Evolutionary conservation across 208 protist species (phyloP).

Genomic region (Naegleria gruberi): DNA sequence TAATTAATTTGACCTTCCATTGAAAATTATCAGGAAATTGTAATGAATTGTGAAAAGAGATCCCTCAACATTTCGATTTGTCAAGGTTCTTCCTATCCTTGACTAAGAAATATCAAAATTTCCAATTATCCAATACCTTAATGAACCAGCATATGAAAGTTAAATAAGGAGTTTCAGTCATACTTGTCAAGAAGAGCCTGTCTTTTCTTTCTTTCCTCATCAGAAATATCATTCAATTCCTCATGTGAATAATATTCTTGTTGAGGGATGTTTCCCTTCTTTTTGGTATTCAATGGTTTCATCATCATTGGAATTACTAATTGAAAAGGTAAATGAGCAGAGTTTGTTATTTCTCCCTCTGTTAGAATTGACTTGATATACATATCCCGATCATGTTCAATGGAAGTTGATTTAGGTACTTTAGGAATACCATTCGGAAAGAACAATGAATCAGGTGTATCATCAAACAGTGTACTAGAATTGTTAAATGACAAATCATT

Average conservation of each 20-base stretch:
- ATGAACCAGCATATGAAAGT: no score
- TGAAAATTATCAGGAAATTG: no score
- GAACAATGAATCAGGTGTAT: neutral
- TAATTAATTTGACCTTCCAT: no score
- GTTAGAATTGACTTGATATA: neutral
- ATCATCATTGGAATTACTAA: neutral
- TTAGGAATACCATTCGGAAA: neutral
- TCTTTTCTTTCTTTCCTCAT: neutral
- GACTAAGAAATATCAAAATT: no score
- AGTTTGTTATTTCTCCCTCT: neutral
- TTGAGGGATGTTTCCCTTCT: neutral
- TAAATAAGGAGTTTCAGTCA: no score
- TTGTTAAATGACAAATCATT: neutral
- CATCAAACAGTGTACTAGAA: neutral
- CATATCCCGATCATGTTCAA: neutral
- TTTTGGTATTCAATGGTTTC: neutral
- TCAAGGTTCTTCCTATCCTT: no score
- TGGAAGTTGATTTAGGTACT: neutral
- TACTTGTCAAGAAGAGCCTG: neutral
- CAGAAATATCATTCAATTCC: neutral
- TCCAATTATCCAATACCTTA: no score
- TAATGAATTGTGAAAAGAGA: no score
- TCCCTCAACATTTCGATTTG: no score
- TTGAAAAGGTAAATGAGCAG: neutral
- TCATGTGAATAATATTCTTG: neutral